Conservation (phyloP, 78 protist genomes). For the Capsaspora owczarzaki region DNA sequence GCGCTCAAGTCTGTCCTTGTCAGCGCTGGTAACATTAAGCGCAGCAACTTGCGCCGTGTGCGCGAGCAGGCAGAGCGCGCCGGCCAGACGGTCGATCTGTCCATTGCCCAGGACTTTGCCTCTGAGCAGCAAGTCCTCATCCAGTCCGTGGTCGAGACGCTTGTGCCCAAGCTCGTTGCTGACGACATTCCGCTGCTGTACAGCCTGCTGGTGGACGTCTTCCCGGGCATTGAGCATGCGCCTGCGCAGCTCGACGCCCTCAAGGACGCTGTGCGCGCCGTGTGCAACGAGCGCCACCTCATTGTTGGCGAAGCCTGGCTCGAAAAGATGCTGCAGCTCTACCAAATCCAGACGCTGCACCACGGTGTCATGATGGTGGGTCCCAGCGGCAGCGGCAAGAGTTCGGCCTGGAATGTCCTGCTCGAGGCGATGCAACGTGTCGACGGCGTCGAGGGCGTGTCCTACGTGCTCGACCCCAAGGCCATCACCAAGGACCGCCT, state of each 20-base stretch:
- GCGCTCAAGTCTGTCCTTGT: constrained; percentile 90
- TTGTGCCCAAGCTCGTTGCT: constrained; percentile 85
- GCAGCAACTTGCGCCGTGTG: neutral
- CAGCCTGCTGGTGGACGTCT: constrained; percentile 73
- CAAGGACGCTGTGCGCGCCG: constrained; percentile 9
- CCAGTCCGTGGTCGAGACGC: constrained; percentile 63
- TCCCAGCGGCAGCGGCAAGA: constrained; percentile 86
- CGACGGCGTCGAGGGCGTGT: constrained; percentile 33
- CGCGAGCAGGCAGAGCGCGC: constrained; percentile 11
- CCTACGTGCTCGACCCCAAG: constrained; percentile 92
- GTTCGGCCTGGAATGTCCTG: constrained; percentile 76
- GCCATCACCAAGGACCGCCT: constrained; percentile 87
- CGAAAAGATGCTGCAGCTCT: constrained; percentile 81
- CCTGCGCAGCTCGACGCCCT: constrained; percentile 27
- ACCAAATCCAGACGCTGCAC: constrained; percentile 74
- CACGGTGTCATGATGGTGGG: constrained; percentile 97
- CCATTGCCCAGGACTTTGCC: constrained; percentile 7
- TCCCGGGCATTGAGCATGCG: constrained; percentile 65
- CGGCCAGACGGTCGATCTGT: neutral
- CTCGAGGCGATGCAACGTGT: constrained; percentile 64
- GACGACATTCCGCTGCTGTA: constrained; percentile 81
- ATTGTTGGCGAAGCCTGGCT: constrained; percentile 54
- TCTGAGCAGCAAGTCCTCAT: constrained; percentile 59
- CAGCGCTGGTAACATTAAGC: constrained; percentile 86
- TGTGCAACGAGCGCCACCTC: constrained; percentile 38